phyloP scores from a whole-genome alignment of 225 moss, liverwort and hornwort species.

The Physcomitrium patens region DNA sequence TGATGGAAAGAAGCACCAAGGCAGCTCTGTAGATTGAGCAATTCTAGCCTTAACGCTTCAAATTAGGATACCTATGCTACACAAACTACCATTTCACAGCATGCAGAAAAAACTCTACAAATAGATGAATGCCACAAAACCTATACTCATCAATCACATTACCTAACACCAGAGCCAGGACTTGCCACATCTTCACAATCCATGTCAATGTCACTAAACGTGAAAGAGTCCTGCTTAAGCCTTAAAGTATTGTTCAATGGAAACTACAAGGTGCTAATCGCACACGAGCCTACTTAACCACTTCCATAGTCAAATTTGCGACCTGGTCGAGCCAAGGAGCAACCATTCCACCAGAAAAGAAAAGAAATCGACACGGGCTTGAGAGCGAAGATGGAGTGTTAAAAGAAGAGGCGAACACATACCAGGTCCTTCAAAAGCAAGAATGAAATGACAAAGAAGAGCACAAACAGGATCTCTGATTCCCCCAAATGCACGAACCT shows the following conservation, averaged over 20 bases:
- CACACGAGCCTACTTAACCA: neutral
- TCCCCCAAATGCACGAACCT: conserved; percentile 28
- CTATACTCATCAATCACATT: no score
- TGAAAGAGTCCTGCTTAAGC: no score
- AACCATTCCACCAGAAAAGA: neutral
- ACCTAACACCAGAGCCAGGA: no score
- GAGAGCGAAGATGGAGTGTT: neutral
- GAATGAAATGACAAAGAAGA: conserved; percentile 36
- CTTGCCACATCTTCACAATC: neutral
- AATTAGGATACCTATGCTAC: neutral
- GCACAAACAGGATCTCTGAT: conserved; percentile 39
- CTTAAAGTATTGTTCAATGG: neutral
- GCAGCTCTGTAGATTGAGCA: neutral
- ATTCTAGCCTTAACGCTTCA: neutral
- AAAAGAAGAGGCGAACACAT: neutral
- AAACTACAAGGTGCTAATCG: neutral
- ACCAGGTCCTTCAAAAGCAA: conserved; percentile 41
- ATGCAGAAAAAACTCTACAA: no score
- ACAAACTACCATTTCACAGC: neutral
- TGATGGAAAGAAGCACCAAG: neutral
- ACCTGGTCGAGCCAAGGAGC: neutral
- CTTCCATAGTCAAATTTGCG: neutral
- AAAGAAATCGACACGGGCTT: neutral
- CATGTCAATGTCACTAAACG: neutral
- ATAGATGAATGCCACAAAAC: no score